Evolutionary conservation across 2,329 filamentous ascomycete genomes (phyloP), one percentile per base, ranked within the genome.

Genomic region (Endoconidiophora laricicola): DNA sequence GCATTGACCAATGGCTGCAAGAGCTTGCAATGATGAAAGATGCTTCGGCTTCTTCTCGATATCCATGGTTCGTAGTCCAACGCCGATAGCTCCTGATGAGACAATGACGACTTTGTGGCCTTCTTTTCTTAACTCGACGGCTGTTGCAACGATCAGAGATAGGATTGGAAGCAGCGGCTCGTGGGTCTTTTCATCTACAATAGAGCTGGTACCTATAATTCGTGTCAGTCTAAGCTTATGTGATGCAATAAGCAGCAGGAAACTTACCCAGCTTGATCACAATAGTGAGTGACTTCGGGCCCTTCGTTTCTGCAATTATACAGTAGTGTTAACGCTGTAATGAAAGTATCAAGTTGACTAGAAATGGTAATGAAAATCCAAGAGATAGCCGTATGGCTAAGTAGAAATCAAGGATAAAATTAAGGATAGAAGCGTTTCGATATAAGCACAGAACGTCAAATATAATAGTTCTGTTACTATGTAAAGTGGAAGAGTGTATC

Each of bases 1-100:
- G 62, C 88, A 94, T 69, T 98, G 91, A 43, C 91, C 91, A 58
- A 98, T 94, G 43, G 91, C 91, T 53, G 91, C 91, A 52, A 98
- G 73, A 9, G 90, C 91, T 74, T 96, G 91, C 54, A 94, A 74
- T 63, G 87, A 79, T 45, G 90, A 83, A 37, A 98, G 74, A 63
- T 94, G 83, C 65, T 94, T 95, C 20, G 91, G 91, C 57, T 86
- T 76, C 60, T 83, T 83, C 24, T 86, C 79, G 54, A 94, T 72
- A 62, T 94, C 79, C 86, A 96, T 94, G 54, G 87, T 79, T 52
- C 85, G 78, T 54, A 98, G 71, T 5, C 88, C 91, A 54, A 98
- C 87, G 52, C 90, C 91, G 65, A 98, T 94, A 63, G 91, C 91
- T 54, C 91, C 91, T 0, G 91, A 98, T 2, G 91, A 98, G 55